phyloP scores from a whole-genome alignment of 108 stramenopile genomes.

The Cafeteria roenbergensis region DNA sequence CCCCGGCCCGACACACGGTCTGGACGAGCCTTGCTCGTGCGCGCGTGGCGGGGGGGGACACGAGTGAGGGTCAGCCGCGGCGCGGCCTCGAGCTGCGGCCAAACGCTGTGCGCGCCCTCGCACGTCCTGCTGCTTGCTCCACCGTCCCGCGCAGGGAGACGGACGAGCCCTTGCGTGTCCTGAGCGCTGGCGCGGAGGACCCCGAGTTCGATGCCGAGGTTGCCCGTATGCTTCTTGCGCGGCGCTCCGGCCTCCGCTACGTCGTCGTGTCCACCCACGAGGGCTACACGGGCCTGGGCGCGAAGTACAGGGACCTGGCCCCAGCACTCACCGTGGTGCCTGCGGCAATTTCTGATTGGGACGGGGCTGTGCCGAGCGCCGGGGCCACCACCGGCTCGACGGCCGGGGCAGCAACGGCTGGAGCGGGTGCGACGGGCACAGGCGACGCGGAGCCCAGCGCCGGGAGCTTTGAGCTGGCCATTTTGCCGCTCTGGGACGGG shows the following conservation, averaged over 20 bases:
- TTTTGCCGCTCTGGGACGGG: not conserved
- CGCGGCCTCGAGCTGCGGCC: too few relatives aligned
- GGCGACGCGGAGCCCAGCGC: not conserved
- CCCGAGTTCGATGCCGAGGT: slow-evolving; percentile 2
- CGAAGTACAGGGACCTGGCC: not conserved
- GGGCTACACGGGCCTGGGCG: not conserved
- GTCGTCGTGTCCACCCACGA: not conserved
- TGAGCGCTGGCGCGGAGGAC: not conserved
- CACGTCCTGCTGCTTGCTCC: too few relatives aligned
- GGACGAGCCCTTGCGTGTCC: not conserved
- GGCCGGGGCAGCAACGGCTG: not conserved
- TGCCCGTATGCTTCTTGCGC: not conserved
- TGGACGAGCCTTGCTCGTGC: too few relatives aligned
- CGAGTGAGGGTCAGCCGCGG: too few relatives aligned
- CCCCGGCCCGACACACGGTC: too few relatives aligned
- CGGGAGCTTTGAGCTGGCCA: not conserved
- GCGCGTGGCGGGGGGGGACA: too few relatives aligned
- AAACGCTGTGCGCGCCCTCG: too few relatives aligned
- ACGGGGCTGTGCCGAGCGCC: not conserved
- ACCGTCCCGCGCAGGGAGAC: too few relatives aligned
- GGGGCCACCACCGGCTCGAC: not conserved
- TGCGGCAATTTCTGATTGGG: not conserved
- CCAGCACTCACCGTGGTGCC: not conserved
- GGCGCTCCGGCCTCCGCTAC: not conserved
- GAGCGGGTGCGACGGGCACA: not conserved